Conservation (phyloP, 441 rosid species). For the Arabidopsis hybrid region DNA sequence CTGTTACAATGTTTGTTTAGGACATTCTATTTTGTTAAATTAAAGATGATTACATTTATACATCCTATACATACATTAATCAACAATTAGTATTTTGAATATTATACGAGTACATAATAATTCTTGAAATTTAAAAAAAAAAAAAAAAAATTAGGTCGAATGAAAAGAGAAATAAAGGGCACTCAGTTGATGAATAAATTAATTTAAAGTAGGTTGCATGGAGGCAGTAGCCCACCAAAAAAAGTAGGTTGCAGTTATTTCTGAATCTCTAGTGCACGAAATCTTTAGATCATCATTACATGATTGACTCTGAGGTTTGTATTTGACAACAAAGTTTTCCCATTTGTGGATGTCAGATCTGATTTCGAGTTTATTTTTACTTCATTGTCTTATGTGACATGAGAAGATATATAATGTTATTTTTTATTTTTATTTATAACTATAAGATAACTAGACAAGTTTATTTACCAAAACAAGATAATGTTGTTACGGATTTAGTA, state of each 20-base stretch:
- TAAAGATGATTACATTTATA: background rate
- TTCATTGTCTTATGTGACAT: background rate
- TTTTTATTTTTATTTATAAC: too few species aligned
- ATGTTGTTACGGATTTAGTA: background rate
- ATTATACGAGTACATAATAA: background rate
- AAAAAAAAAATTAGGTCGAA: background rate
- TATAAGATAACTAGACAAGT: too few species aligned
- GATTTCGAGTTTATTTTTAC: background rate
- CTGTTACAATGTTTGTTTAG: background rate
- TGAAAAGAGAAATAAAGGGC: background rate
- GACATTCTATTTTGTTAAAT: background rate
- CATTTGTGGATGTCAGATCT: background rate
- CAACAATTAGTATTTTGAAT: background rate
- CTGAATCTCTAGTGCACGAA: background rate
- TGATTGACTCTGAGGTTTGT: background rate
- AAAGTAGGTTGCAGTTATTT: background rate
- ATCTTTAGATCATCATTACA: conserved; percentile 4
- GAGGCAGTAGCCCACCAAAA: background rate
- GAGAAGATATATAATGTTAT: background rate
- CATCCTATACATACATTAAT: background rate
- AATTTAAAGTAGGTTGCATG: too few species aligned
- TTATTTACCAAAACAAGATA: too few species aligned
- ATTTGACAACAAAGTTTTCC: background rate
- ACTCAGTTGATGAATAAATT: background rate
- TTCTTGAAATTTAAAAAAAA: background rate